phyloP scores from a whole-genome alignment of 192 early-diverging fungal species.

The Rhizoclosmatium sp. region DNA sequence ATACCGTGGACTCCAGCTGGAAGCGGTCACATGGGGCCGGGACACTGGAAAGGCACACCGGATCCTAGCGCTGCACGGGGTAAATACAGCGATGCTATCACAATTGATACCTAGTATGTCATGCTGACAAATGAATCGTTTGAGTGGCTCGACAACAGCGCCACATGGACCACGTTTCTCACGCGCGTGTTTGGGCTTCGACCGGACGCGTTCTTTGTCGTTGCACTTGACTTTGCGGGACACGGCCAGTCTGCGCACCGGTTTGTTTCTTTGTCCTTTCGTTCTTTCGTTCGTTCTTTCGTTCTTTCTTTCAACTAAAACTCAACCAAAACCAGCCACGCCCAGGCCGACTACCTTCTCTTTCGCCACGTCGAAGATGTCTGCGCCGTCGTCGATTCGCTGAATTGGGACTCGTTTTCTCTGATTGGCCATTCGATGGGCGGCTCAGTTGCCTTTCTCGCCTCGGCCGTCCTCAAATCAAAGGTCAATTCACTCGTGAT shows the following conservation, averaged over 20 bases:
- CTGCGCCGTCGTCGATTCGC: slow-evolving; percentile 12
- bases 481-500: slow-evolving; percentile 20
- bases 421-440: slow-evolving; percentile 46
- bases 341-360: slow-evolving; percentile 33
- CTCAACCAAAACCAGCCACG: slow-evolving; percentile 1
- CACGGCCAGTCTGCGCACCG: slow-evolving; percentile 42
- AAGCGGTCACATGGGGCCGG: neutral
- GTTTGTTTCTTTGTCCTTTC: neutral
- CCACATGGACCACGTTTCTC: slow-evolving; percentile 37
- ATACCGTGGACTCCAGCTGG: slow-evolving; percentile 12
- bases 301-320: neutral
- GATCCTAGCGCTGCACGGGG: slow-evolving; percentile 42
- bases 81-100: slow-evolving; percentile 3
- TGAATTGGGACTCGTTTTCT: slow-evolving; percentile 29
- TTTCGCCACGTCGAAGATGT: slow-evolving; percentile 39
- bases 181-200: neutral
- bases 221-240: slow-evolving; percentile 44
- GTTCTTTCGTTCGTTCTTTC: neutral
- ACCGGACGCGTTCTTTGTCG: slow-evolving; percentile 16
- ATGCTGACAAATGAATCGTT: neutral
- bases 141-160: slow-evolving; percentile 45
- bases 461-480: slow-evolving; percentile 12
- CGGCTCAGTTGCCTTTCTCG: slow-evolving; percentile 12
- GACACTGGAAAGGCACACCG: neutral
- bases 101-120: neutral